Conservation (phyloP, 163 green algal species). For the Scenedesmus sp. region DNA sequence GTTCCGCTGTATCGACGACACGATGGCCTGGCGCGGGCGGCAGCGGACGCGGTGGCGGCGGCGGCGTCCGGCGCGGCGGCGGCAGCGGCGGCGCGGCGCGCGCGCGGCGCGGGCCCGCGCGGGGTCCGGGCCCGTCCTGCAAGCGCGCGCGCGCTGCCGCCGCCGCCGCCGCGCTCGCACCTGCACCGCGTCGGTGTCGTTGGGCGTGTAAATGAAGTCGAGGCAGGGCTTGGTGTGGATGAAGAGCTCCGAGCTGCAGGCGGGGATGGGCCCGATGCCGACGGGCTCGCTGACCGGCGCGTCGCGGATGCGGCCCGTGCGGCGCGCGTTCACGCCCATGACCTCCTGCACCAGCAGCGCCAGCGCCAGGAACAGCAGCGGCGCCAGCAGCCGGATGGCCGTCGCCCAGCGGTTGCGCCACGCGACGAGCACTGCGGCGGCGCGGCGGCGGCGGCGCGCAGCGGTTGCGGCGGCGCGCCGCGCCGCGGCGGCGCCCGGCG, state of each 20-base stretch:
- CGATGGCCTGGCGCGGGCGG: conserved; percentile 22
- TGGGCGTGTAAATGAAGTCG: conserved; percentile 30
- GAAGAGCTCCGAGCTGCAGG: conserved; percentile 32
- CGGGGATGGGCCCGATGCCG: conserved; percentile 22
- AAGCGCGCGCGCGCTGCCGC: neutral
- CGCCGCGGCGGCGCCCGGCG: neutral
- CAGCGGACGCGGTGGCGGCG: too few relatives aligned
- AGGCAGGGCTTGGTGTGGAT: conserved; percentile 38
- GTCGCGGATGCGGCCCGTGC: conserved; percentile 7
- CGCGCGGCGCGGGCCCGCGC: too few relatives aligned
- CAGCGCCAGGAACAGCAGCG: conserved; percentile 75
- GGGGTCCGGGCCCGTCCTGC: too few relatives aligned
- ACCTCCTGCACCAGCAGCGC: conserved; percentile 71
- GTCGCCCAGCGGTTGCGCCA: conserved; percentile 77
- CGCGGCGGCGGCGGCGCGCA: neutral
- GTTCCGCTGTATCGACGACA: conserved; percentile 3
- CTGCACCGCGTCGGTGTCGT: conserved; percentile 10
- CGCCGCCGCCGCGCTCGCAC: neutral
- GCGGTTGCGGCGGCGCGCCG: neutral
- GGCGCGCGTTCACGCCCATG: conserved; percentile 48
- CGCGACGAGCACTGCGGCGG: conserved; percentile 65
- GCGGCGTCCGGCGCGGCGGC: too few relatives aligned
- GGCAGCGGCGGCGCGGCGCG: too few relatives aligned
- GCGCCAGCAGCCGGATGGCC: conserved; percentile 65
- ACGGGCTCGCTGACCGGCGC: neutral